Base-by-base conservation (phyloP, 2,329 filamentous ascomycete species). In the Didymosphaeria variabile region DNA sequence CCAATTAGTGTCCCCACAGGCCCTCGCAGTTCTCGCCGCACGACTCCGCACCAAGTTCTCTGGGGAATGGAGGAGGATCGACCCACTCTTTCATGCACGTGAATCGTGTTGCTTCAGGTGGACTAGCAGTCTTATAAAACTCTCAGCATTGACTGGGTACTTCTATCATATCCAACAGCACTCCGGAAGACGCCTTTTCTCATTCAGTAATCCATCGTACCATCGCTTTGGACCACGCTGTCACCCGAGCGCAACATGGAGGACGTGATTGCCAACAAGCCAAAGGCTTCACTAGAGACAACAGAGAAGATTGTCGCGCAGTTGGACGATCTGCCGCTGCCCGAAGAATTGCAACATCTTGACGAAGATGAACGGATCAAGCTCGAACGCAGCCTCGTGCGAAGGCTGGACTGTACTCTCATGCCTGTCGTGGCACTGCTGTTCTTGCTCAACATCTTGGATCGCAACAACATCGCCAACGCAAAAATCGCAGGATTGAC, bases 371-470 rank as follows among this genome's bases (percentile, higher is more conserved):
- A 70, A 46, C 65, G 70, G 17, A 47, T 49, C 12, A 46, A 59
- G 1, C 60, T 81, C 12, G 69, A 72, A 51, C 74, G 73, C 61
- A 70, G 70, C 31, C 61, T 76, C 21, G 63, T 69, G 29, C 64
- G 71, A 5, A 74, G 75, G 47, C 72, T 76, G n/a, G 71, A 76
- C 42, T 51, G 70, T 40, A 65, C 72, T 34, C 61, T 68, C 10
- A 60, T 75, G n/a, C 72, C 73, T 9, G 66, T 76, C 5, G 57
- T 74, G 9, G 72, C 73, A 44, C 49, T 70, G 9, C 68, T 76
- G 31, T 75, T 73, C 44, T 10, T 75, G 15, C 68, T 76, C 55
- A 75, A 75, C 45, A 65, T 74, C 31, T 65, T 76, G 7, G 73
- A 76, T 38, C 58, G 72, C n/a, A 74, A 74, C 53, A 67, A 68